Evolutionary conservation across 371 early-diverging fungal genomes (phyloP), one percentile per base, ranked within the genome.

Genomic region (Mucor irregularis): DNA sequence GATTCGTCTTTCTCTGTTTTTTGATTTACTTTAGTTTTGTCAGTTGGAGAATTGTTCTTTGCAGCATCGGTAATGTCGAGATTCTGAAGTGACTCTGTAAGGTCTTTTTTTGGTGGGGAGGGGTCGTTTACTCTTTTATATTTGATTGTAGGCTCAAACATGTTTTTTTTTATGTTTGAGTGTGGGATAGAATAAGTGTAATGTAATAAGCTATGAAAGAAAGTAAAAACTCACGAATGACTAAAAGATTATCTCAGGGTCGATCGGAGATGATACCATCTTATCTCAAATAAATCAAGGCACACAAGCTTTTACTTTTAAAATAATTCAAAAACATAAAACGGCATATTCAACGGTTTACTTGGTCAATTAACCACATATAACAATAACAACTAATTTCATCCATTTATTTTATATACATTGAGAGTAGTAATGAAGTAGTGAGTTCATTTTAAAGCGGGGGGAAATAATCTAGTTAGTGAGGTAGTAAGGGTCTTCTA

Each of bases 401-500:
- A 42, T 42, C 42, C 45, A 45, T 14, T 45, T 14, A 37, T 29
- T 39, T 51, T 53, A 38, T 47, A 17, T 31, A 48, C 40, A 37
- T n/a, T n/a, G n/a, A n/a, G n/a, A n/a, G n/a, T n/a, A n/a, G n/a
- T n/a, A n/a, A n/a, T 47, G 31, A 31, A 31, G 31, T 51, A 16
- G 37, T 39, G 13, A 28, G 16, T 45, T 45, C 25, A 25, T 44
- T 3, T n/a, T n/a, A n/a, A n/a, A n/a, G n/a, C n/a, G n/a, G n/a
- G n/a, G n/a, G n/a, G n/a, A n/a, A n/a, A n/a, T n/a, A 28, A 45
- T 39, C 37, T 55, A 59, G 17, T 58, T 54, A 17, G 37, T 44
- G 42, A 24, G 21, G 50, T 66, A 61, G 52, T 42, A 73, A 42
- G 88, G 86, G 53, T 87, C 86, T 34, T 73, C 81, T 30, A 91